These are phyloP conservation scores for Xylogone sp. DNA, from an alignment of 2,329 filamentous ascomycete genomes.

Conservation along the genomic window DNA sequence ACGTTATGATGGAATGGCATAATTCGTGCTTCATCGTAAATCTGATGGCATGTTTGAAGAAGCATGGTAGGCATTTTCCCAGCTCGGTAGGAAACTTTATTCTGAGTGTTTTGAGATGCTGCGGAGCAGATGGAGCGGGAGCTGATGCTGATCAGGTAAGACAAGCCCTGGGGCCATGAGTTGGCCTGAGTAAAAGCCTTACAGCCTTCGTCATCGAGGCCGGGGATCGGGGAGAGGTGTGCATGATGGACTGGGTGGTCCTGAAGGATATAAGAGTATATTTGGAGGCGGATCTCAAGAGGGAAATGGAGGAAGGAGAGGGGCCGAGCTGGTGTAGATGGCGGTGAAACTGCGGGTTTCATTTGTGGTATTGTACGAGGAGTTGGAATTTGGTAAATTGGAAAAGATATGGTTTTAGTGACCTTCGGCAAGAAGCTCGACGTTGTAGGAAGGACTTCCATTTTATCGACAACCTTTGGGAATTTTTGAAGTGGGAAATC, in stretches of 20 bases:
- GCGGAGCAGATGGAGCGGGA: background rate
- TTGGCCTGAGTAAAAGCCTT: background rate
- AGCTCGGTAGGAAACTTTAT: background rate
- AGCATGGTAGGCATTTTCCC: conserved; percentile 38
- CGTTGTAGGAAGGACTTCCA: too few relatives aligned
- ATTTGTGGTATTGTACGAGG: background rate
- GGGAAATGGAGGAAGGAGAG: conserved; percentile 34
- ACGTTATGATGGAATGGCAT: conserved; percentile 41
- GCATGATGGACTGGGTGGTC: conserved; percentile 34
- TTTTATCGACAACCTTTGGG: too few relatives aligned
- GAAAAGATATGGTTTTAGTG: too few relatives aligned
- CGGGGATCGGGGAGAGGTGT: conserved; percentile 32
- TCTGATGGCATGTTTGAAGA: conserved; percentile 33
- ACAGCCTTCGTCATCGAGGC: conserved; percentile 8
- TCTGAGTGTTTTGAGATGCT: background rate
- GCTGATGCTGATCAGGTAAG: background rate
- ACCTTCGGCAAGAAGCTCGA: too few relatives aligned
- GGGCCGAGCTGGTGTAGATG: conserved; percentile 2
- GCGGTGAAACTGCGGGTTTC: conserved; percentile 1
- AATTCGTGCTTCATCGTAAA: conserved; percentile 38
- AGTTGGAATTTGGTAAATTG: conserved; percentile 5
- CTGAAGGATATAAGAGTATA: conserved; percentile 40
- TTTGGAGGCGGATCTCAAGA: conserved; percentile 41
- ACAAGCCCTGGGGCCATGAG: background rate
- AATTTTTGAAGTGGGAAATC: too few relatives aligned